These are phyloP conservation scores for Teratosphaeria pseudoeucalypti DNA, from an alignment of 2,329 filamentous ascomycete genomes.

Conservation along the genomic window DNA sequence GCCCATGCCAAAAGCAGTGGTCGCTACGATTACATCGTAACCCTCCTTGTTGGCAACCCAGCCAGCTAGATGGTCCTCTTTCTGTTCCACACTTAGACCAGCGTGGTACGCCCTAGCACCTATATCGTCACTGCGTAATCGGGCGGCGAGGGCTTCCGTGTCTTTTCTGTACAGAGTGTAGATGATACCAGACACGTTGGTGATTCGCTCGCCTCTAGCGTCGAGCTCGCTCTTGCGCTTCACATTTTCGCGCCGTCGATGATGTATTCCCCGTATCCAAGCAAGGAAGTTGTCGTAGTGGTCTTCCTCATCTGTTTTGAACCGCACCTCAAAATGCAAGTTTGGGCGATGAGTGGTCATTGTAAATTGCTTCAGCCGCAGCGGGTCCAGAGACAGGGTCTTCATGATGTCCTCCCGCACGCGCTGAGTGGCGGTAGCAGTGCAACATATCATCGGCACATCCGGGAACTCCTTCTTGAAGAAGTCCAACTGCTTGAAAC, in stretches of 20 bases:
- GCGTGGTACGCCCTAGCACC: conserved; percentile 66
- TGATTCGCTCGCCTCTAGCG: conserved; percentile 39
- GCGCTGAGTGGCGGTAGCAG: conserved; percentile 74
- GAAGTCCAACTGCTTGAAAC: conserved; percentile 79
- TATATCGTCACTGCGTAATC: conserved; percentile 57
- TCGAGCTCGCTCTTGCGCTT: conserved; percentile 49
- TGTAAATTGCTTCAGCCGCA: conserved; percentile 61
- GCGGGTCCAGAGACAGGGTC: conserved; percentile 57
- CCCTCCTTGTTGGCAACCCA: conserved; percentile 66
- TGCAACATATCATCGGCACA: conserved; percentile 85
- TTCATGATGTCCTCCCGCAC: conserved; percentile 75
- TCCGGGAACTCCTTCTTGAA: conserved; percentile 72
- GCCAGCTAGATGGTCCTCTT: conserved; percentile 58
- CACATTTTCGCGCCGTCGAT: conserved; percentile 48
- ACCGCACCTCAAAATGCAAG: conserved; percentile 82
- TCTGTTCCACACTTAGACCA: conserved; percentile 53
- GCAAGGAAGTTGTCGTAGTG: conserved; percentile 62
- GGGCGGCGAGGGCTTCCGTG: conserved; percentile 59
- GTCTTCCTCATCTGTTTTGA: conserved; percentile 65
- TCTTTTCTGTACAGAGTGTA: conserved; percentile 68
- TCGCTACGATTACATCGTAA: conserved; percentile 89
- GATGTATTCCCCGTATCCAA: conserved; percentile 52
- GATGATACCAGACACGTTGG: conserved; percentile 66
- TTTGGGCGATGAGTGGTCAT: conserved; percentile 79
- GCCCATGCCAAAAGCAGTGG: conserved; percentile 94